Evolutionary conservation across 192 early-diverging fungal genomes (phyloP).

Genomic region (Phycomyces blakesleeanus): DNA sequence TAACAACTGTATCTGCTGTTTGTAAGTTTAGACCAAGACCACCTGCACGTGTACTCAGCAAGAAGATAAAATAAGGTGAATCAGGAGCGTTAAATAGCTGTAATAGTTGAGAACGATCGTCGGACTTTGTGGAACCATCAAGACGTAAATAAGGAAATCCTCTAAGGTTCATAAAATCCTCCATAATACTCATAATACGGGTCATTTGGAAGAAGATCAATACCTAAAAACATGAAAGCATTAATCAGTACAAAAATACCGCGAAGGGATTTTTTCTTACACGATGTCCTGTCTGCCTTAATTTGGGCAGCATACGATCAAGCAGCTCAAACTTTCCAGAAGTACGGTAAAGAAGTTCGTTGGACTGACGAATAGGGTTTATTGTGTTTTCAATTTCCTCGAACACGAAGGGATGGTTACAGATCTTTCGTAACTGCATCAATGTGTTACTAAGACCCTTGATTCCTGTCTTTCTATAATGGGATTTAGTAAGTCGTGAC

Average conservation of each 20-base stretch:
- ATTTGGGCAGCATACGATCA: slow-evolving; percentile 91
- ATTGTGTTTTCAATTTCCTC: slow-evolving; percentile 84
- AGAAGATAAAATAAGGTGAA: slow-evolving; percentile 82
- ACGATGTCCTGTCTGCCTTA: slow-evolving; percentile 75
- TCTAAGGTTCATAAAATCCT: slow-evolving; percentile 84
- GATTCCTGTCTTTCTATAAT: slow-evolving; percentile 49
- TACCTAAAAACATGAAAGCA: slow-evolving; percentile 30
- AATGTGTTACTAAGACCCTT: slow-evolving; percentile 92
- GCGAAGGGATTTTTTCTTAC: slow-evolving; percentile 42
- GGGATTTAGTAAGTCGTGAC: neutral
- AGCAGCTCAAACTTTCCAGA: slow-evolving; percentile 97
- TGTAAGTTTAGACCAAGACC: slow-evolving; percentile 96
- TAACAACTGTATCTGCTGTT: slow-evolving; percentile 96
- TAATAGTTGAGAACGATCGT: slow-evolving; percentile 78
- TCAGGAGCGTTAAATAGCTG: slow-evolving; percentile 80
- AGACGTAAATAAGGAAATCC: slow-evolving; percentile 76
- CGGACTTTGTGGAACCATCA: slow-evolving; percentile 89
- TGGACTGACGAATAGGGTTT: slow-evolving; percentile 67
- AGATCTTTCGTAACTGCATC: slow-evolving; percentile 98
- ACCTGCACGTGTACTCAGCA: slow-evolving; percentile 94
- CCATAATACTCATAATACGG: slow-evolving; percentile 95
- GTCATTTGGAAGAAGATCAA: slow-evolving; percentile 85
- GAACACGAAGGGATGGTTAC: slow-evolving; percentile 98
- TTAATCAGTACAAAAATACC: neutral
- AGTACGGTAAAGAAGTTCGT: slow-evolving; percentile 75